Percentiles rank a stretch among this genome's conserved stretches.
phyloP scores from a whole-genome alignment of 2,329 filamentous ascomycete species.

The Phialophora tarda region DNA sequence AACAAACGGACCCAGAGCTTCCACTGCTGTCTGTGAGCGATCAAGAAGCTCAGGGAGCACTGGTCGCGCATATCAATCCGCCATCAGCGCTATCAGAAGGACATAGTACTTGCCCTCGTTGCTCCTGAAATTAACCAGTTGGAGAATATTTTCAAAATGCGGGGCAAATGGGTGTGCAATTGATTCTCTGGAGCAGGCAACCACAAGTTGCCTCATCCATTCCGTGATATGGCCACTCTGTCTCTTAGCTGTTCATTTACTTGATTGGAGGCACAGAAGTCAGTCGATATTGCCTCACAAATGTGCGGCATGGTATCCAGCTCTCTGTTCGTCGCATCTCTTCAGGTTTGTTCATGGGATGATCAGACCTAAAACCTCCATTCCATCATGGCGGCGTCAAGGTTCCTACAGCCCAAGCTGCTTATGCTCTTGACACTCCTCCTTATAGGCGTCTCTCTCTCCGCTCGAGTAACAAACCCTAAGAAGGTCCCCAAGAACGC shows the following conservation, averaged over 20 bases:
- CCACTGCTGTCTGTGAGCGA: too few species aligned
- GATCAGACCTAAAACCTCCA: not conserved
- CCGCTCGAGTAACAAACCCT: conserved; percentile 40
- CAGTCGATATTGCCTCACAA: not conserved
- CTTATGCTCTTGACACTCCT: conserved; percentile 30
- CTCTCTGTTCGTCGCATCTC: conserved; percentile 6
- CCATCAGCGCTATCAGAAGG: too few species aligned
- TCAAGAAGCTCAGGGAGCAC: too few species aligned
- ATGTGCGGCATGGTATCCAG: not conserved
- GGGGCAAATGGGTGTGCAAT: not conserved
- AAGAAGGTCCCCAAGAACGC: conserved; percentile 51
- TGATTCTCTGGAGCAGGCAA: conserved; percentile 23
- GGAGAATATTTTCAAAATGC: not conserved
- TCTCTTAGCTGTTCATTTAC: conserved; percentile 18
- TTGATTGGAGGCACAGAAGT: not conserved
- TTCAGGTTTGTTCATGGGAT: conserved; percentile 17
- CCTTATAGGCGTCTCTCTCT: conserved; percentile 24
- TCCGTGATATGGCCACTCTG: conserved; percentile 29
- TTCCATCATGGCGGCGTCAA: conserved; percentile 2
- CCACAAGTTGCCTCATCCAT: conserved; percentile 15
- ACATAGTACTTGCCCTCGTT: too few species aligned
- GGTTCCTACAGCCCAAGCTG: conserved; percentile 9
- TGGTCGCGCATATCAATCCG: too few species aligned
- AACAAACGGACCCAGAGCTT: not conserved
- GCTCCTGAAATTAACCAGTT: not conserved